These are phyloP conservation scores for Hortiboletus flavorubellus DNA, from an alignment of 768 basidiomycete genomes.

Conservation along the genomic window DNA sequence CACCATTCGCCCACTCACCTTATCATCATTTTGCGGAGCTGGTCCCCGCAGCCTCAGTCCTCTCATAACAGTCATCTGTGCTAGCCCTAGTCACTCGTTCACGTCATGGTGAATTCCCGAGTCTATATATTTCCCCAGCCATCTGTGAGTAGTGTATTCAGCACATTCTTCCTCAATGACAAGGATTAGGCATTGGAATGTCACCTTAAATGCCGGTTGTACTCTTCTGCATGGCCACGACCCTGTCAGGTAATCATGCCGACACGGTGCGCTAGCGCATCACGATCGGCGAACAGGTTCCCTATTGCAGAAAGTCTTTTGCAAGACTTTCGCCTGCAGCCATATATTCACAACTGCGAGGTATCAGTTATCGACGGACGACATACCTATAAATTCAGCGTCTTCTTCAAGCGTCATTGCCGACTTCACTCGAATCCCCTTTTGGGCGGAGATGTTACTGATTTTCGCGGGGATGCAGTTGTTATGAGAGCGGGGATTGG, in stretches of 20 bases:
- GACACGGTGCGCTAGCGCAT: background rate
- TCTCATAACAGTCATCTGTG: background rate
- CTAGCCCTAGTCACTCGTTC: background rate
- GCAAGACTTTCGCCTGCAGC: constrained; percentile 1
- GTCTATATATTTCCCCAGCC: background rate
- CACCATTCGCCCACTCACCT: background rate
- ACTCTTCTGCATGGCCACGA: background rate
- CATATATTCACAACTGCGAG: constrained; percentile 9
- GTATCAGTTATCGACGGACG: background rate
- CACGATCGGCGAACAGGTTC: background rate
- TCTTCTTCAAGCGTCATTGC: constrained; percentile 12
- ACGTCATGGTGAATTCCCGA: background rate
- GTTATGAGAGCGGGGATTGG: constrained; percentile 2
- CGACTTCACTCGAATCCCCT: background rate
- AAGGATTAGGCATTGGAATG: background rate
- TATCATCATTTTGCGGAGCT: background rate
- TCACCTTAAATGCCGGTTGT: constrained; percentile 3
- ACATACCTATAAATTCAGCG: constrained; percentile 1
- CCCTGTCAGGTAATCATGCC: constrained; percentile 1
- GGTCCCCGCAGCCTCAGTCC: background rate
- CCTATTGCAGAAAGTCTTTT: constrained; percentile 4
- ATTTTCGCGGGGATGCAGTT: constrained; percentile 1
- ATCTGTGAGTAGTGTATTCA: background rate
- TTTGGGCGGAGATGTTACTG: background rate
- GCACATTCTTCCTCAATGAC: background rate